Conservation (phyloP, 306 rosid species). For the Begonia masoniana region DNA sequence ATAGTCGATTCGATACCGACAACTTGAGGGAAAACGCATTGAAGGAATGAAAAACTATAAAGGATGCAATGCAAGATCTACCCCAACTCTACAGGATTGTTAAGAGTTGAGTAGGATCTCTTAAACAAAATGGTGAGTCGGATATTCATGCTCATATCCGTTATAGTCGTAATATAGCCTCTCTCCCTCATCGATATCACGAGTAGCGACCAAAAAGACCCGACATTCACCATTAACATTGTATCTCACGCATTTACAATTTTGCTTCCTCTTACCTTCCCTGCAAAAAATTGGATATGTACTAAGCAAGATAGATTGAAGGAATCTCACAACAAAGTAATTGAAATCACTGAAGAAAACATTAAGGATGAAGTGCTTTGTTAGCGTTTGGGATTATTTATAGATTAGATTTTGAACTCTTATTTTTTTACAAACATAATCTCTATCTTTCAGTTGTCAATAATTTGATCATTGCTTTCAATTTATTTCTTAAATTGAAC, state of each 20-base stretch:
- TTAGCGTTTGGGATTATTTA: background rate
- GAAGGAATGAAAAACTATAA: constrained; percentile 10
- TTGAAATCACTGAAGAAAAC: too few species aligned
- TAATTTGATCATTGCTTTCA: background rate
- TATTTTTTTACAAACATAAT: too few species aligned
- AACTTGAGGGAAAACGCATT: background rate
- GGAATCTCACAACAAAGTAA: background rate
- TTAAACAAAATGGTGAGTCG: constrained; percentile 68
- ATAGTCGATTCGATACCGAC: background rate
- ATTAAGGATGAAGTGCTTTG: too few species aligned
- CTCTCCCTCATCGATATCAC: constrained; percentile 70
- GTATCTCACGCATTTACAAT: constrained; percentile 85
- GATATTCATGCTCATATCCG: constrained; percentile 72
- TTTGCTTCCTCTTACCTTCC: constrained; percentile 76
- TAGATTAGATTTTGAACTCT: too few species aligned
- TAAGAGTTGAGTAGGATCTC: constrained; percentile 14
- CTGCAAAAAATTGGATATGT: constrained; percentile 41
- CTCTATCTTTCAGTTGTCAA: background rate
- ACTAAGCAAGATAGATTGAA: constrained; percentile 16
- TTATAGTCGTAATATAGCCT: constrained; percentile 84
- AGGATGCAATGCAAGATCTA: constrained; percentile 24
- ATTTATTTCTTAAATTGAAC: too few species aligned
- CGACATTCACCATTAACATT: constrained; percentile 55
- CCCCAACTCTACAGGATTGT: constrained; percentile 14
- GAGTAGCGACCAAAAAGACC: constrained; percentile 75